Conservation (phyloP, 495 filamentous ascomycete species). For the Podospora fimiseda region DNA sequence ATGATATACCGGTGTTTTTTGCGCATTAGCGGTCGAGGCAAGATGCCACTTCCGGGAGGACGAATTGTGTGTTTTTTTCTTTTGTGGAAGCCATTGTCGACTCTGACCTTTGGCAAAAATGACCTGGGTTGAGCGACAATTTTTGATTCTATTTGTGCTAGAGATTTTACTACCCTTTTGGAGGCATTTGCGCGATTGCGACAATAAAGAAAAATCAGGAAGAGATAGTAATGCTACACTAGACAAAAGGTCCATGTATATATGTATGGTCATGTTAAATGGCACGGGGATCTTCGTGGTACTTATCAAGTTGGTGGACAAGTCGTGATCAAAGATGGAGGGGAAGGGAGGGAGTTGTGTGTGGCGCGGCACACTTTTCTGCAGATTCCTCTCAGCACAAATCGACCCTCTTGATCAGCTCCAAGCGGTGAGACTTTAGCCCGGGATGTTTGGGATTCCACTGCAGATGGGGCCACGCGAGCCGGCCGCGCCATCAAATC, state of each 20-base stretch:
- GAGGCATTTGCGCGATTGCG: background rate
- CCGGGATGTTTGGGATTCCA: background rate
- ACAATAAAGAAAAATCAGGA: background rate
- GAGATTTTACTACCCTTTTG: background rate
- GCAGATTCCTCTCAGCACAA: background rate
- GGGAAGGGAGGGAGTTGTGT: background rate
- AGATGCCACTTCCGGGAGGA: background rate
- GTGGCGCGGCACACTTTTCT: background rate
- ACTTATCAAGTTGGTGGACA: background rate
- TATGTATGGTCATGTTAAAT: background rate
- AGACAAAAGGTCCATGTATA: background rate
- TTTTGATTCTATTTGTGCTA: background rate
- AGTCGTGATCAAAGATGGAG: background rate
- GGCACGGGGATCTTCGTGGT: background rate
- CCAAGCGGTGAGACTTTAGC: background rate
- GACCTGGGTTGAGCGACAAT: background rate
- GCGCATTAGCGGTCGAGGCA: background rate
- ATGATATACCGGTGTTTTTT: constrained; percentile 1
- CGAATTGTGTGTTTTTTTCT: too few species aligned
- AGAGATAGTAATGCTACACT: too few species aligned
- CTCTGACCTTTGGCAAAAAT: too few species aligned
- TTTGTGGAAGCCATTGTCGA: too few species aligned
- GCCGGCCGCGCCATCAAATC: background rate
- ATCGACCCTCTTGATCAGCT: background rate
- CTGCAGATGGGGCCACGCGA: background rate